Conservation (phyloP, 2,329 filamentous ascomycete genomes). For the Juglanconis oblonga region DNA sequence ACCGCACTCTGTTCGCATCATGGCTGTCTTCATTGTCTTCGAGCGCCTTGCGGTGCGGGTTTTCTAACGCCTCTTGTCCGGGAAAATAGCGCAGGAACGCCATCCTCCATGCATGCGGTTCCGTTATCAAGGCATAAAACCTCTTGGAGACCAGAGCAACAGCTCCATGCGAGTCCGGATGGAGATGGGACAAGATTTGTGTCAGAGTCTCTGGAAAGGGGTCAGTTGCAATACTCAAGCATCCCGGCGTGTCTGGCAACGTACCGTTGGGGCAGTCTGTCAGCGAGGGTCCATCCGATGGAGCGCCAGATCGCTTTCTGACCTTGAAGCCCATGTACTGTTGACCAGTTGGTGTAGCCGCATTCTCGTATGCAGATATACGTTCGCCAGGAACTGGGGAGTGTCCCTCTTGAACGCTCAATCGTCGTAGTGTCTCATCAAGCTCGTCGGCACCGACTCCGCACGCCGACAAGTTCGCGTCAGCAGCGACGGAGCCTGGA, state of each 20-base stretch:
- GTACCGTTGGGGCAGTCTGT: constrained; percentile 78
- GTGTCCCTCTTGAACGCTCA: constrained; percentile 40
- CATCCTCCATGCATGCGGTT: constrained; percentile 88
- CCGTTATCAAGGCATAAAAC: constrained; percentile 83
- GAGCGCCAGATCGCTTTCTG: constrained; percentile 42
- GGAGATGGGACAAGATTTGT: constrained; percentile 85
- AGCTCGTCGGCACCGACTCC: constrained; percentile 42
- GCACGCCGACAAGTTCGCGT: constrained; percentile 26
- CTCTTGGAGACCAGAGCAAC: constrained; percentile 84
- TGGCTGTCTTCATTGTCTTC: constrained; percentile 42
- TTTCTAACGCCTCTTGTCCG: constrained; percentile 58
- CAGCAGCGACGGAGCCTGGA: constrained; percentile 31
- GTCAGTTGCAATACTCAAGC: constrained; percentile 21
- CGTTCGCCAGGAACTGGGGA: constrained; percentile 45
- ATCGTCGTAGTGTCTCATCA: constrained; percentile 48
- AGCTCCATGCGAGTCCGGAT: constrained; percentile 76
- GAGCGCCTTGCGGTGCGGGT: constrained; percentile 32
- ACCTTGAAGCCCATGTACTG: constrained; percentile 55
- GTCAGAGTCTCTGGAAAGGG: constrained; percentile 74
- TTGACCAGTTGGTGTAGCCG: constrained; percentile 45
- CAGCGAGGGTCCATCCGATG: constrained; percentile 41
- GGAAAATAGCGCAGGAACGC: constrained; percentile 91
- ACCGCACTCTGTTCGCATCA: constrained; percentile 54
- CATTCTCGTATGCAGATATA: constrained; percentile 61
- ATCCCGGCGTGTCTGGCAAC: constrained; percentile 22